Evolutionary conservation across 805 yeast species (phyloP), one percentile per base, ranked within the genome.

Genomic region (Pichia manshurica): DNA sequence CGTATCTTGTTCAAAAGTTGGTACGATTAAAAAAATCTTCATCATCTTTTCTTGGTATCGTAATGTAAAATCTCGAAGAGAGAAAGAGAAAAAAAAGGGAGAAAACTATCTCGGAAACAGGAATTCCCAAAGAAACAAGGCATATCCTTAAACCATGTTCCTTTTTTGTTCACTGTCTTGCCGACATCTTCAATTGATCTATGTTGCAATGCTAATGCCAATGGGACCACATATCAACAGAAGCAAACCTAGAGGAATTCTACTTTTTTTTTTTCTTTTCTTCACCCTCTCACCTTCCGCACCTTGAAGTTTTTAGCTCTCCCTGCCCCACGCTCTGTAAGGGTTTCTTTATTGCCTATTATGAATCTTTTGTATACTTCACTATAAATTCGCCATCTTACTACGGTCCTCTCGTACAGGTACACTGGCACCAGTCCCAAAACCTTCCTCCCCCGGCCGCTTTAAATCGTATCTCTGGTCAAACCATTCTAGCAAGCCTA

Each of bases 401-500:
- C 42, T 42, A 16, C 51, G 36, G 28, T 50, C 37, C 20, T 34
- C 46, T n/a, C 46, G 39, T 2, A 54, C 57, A 21, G 62, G 66
- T 3, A 65, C 52, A 15, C 54, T 54, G 23, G 62, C 59, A 12
- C 56, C 63, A 13, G 68, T 63, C 1, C 84, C 96, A 66, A 84
- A 93, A 0, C 84, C 89, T 0, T 56, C 62, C 20, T 91, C 95
- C 1, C 80, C 81, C 2, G 71, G 67, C 53, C 97, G 71, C 52
- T 73, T 80, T 50, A 93, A 66, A 1, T 74, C 71, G 62, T 90
- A 91, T 38, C 75, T 68, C 0, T 56, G 53, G 61, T 93, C 98
- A 59, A 93, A 79, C 86, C 89, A 91, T 58, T 87, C 95, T 19
- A 88, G 62, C 56, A 91, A 63, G 50, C 84, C 86, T 5, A 81